Evolutionary conservation across 2,329 filamentous ascomycete genomes (phyloP), one percentile per base, ranked within the genome.

Genomic region (Penicillium sp.): DNA sequence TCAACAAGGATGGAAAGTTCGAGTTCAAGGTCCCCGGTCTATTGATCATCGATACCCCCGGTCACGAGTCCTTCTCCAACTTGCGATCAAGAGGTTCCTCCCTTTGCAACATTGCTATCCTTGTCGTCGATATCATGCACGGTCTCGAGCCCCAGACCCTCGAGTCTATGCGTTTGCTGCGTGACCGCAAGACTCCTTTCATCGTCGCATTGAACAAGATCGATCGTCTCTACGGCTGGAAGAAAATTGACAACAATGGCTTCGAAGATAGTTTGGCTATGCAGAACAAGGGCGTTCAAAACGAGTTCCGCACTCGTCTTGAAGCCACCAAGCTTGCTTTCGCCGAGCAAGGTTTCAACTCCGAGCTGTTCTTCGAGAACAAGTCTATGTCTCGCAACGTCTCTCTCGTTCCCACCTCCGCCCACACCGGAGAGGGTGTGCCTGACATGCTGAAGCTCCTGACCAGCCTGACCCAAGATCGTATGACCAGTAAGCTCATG

Each of bases 31-130:
- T 99, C 23, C 95, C 94, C 42, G 94, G 94, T 83, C 85, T 99
- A 52, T 79, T 99, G 63, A 86, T 99, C 69, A 99, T 99, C 69
- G 94, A 99, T 77, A 99, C 94, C 0, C 95, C 94, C 68, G 94
- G 94, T 79, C 94, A 99, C 91, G 94, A 99, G 85, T 99, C 94
- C 69, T 99, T 99, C 85, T 96, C 93, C 60, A 99, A 99, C 78
- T 79, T 99, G 62, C 89, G 95, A 69, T 97, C 93, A 64, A 87
- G 95, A 78, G 94, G 94, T 78, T 97, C 94, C 39, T 97, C 92
- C 15, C 89, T 99, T 56, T 99, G 95, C 77, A 99, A 99, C 80
- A 99, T 99, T 77, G 94, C 94, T 67, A 99, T 99, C 72, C 80
- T 99, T 63, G 95, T 99, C 40, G 93, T 99, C 65, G 94, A 99